phyloP scores from a whole-genome alignment of 1,284 basidiomycete genomes.

The Porodaedalea pini region DNA sequence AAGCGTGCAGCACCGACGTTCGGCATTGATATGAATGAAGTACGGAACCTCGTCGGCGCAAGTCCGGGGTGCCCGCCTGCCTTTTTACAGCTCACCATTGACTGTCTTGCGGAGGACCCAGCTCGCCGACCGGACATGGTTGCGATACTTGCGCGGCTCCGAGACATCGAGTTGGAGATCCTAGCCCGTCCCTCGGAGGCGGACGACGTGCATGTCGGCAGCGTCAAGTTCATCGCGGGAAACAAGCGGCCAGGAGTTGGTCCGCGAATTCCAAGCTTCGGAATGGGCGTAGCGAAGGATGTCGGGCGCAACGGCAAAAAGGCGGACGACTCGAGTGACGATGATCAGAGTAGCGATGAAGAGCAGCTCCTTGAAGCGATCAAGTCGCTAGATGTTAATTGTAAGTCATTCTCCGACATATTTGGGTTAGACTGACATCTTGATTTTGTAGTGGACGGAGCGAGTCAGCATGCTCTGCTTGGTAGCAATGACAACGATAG shows the following conservation, averaged over 20 bases:
- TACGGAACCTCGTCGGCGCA: slow-evolving; percentile 52
- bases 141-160: slow-evolving; percentile 70
- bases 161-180: slow-evolving; percentile 79
- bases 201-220: slow-evolving; percentile 78
- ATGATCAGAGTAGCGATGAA: slow-evolving; percentile 54
- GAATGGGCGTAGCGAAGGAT: slow-evolving; percentile 64
- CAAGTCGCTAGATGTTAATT: slow-evolving; percentile 51
- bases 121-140: slow-evolving; percentile 71
- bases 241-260: slow-evolving; percentile 53
- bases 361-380: slow-evolving; percentile 71
- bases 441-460: slow-evolving; percentile 26
- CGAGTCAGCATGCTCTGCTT: slow-evolving; percentile 56
- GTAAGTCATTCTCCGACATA: slow-evolving; percentile 42
- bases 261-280: slow-evolving; percentile 84
- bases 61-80: slow-evolving; percentile 75
- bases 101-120: slow-evolving; percentile 75
- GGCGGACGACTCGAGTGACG: slow-evolving; percentile 34
- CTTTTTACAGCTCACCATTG: slow-evolving; percentile 75
- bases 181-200: slow-evolving; percentile 61
- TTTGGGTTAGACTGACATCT: slow-evolving; percentile 27
- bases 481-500: slow-evolving; percentile 34
- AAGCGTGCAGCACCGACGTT: slow-evolving; percentile 77
- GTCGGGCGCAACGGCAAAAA: slow-evolving; percentile 33
- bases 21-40: slow-evolving; percentile 74
- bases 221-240: slow-evolving; percentile 73